Conservation (phyloP, 1,284 basidiomycete genomes). For the Trichosporon faecale region DNA sequence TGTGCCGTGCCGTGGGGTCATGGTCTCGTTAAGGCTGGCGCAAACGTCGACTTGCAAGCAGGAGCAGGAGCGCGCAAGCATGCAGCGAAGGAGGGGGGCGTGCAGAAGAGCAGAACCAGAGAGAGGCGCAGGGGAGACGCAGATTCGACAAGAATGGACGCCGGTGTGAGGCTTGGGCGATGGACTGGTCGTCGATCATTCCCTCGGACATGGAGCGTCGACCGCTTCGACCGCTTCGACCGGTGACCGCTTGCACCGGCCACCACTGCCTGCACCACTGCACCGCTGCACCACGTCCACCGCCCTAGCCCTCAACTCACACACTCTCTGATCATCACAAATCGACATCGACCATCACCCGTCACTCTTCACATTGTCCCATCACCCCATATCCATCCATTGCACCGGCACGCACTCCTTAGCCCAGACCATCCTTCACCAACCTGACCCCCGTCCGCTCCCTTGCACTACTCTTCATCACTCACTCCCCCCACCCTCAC, state of each 20-base stretch:
- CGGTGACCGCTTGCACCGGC: not conserved
- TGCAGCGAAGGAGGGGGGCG: not conserved
- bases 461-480: not conserved
- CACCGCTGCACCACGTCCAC: too few relatives aligned
- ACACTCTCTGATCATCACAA: not conserved
- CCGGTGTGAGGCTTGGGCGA: too few relatives aligned
- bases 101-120: not conserved
- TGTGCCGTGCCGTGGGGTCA: not conserved
- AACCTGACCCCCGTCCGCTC: not conserved
- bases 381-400: not conserved
- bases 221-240: not conserved
- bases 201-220: not conserved
- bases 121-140: not conserved
- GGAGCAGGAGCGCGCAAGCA: not conserved
- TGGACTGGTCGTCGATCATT: slow-evolving; percentile 2
- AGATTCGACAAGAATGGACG: not conserved
- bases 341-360: not conserved
- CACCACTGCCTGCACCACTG: too few relatives aligned
- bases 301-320: not conserved
- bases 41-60: not conserved
- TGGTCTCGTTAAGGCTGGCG: not conserved
- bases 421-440: not conserved
- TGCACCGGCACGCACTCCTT: not conserved
- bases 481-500: slow-evolving; percentile 1
- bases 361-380: not conserved